phyloP scores from a whole-genome alignment of 495 filamentous ascomycete genomes.

The Aspergillus bridgeri region DNA sequence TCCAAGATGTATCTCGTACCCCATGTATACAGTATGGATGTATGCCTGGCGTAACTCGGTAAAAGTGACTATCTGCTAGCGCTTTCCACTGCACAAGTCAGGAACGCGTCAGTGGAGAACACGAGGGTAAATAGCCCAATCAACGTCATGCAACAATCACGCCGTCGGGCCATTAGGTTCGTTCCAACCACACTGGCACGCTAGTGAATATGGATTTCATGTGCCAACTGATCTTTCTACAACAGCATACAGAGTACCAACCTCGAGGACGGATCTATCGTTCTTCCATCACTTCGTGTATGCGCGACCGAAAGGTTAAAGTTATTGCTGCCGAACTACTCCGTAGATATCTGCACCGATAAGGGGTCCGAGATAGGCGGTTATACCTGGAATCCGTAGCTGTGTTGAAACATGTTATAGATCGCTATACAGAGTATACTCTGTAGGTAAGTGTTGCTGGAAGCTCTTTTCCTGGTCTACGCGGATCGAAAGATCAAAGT shows the following conservation, averaged over 20 bases:
- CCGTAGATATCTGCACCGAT: no score
- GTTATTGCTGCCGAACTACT: no score
- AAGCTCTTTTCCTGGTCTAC: no score
- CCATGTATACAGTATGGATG: not conserved
- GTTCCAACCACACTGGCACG: conserved; percentile 6
- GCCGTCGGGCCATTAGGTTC: conserved; percentile 20
- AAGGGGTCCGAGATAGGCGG: no score
- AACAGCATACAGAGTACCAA: not conserved
- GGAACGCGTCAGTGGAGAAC: conserved; percentile 29
- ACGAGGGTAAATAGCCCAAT: conserved; percentile 20
- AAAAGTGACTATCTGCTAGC: conserved; percentile 2
- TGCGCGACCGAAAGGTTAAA: not conserved
- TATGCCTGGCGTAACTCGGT: conserved; percentile 9
- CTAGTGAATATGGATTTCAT: conserved; percentile 13
- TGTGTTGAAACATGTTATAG: no score
- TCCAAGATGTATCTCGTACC: no score
- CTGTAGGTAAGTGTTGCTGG: no score
- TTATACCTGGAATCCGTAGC: no score
- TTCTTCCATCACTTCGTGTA: not conserved
- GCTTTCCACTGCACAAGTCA: conserved; percentile 24
- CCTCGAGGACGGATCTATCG: not conserved
- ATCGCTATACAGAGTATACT: no score
- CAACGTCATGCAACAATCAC: conserved; percentile 8
- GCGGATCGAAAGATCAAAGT: no score
- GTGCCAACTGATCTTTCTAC: conserved; percentile 1